These are phyloP conservation scores for Hymenoscyphus fructigenus DNA, from an alignment of 2,329 filamentous ascomycete species.

Conservation along the genomic window DNA sequence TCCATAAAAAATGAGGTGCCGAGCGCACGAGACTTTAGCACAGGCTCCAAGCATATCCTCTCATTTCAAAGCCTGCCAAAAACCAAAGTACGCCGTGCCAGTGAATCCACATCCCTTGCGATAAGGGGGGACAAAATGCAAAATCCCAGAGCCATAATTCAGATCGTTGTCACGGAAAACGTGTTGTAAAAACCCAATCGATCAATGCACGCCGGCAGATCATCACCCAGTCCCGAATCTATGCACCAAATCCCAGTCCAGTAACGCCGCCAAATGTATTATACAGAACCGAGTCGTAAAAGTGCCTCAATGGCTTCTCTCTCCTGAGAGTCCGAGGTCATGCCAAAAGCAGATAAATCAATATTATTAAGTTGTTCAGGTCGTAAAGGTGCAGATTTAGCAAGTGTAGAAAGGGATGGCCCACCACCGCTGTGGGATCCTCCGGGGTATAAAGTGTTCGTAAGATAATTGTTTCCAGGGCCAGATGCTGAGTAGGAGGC, in stretches of 20 bases:
- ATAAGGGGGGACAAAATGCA: slow-evolving; percentile 21
- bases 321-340: slow-evolving; percentile 65
- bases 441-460: slow-evolving; percentile 47
- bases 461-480: slow-evolving; percentile 49
- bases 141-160: slow-evolving; percentile 23
- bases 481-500: slow-evolving; percentile 60
- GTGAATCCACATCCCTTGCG: slow-evolving; percentile 23
- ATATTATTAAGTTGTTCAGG: slow-evolving; percentile 47
- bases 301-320: slow-evolving; percentile 80
- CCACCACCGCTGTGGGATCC: slow-evolving; percentile 39
- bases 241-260: slow-evolving; percentile 27
- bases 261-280: slow-evolving; percentile 39
- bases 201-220: slow-evolving; percentile 38
- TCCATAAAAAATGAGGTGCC: slow-evolving; percentile 26
- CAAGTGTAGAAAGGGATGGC: slow-evolving; percentile 31
- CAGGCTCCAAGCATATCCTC: slow-evolving; percentile 33
- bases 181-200: slow-evolving; percentile 31
- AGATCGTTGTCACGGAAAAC: slow-evolving; percentile 24
- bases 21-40: slow-evolving; percentile 36
- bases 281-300: slow-evolving; percentile 77
- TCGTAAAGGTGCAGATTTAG: slow-evolving; percentile 35
- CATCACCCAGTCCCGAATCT: slow-evolving; percentile 23
- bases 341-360: slow-evolving; percentile 45
- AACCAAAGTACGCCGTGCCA: slow-evolving; percentile 29
- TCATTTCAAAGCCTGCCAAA: slow-evolving; percentile 14